Evolutionary conservation across 495 filamentous ascomycete species (phyloP).

Genomic region (Penicillium longicatenatum): DNA sequence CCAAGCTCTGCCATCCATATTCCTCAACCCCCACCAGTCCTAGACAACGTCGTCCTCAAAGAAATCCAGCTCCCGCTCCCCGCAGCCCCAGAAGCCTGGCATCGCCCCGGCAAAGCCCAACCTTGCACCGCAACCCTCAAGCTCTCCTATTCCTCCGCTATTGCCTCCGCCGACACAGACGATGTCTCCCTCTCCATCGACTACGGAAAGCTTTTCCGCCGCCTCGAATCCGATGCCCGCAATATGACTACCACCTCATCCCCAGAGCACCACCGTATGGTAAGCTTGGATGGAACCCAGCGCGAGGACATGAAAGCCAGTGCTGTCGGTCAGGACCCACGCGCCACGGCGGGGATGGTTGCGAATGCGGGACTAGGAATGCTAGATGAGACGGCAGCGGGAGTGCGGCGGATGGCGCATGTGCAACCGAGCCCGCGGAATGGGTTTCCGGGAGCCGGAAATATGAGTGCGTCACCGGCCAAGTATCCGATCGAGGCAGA

Average conservation of each 20-base stretch:
- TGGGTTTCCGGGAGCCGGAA: conserved; percentile 28
- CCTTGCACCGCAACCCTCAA: conserved; percentile 47
- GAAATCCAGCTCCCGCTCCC: conserved; percentile 47
- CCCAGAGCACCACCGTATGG: conserved; percentile 25
- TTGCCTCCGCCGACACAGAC: conserved; percentile 43
- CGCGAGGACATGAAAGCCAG: conserved; percentile 35
- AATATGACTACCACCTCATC: conserved; percentile 26
- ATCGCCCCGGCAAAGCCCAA: conserved; percentile 45
- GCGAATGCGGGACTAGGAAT: conserved; percentile 41
- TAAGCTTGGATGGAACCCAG: conserved; percentile 37
- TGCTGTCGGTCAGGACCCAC: conserved; percentile 38
- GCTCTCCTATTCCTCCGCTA: conserved; percentile 47
- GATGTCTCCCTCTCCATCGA: conserved; percentile 49
- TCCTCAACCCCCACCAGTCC: conserved; percentile 35
- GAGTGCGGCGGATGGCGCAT: conserved; percentile 44
- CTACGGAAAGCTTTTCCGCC: conserved; percentile 52
- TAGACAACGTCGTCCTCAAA: conserved; percentile 46
- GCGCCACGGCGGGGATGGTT: conserved; percentile 41
- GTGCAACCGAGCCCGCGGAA: conserved; percentile 32
- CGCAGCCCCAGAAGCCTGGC: conserved; percentile 49
- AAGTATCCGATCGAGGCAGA: conserved; percentile 31
- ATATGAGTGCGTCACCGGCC: conserved; percentile 6
- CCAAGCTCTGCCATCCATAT: conserved; percentile 36
- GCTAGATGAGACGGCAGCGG: conserved; percentile 46
- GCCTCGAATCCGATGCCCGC: conserved; percentile 41